These are phyloP conservation scores for Lactarius sanguifluus DNA, from an alignment of 768 basidiomycete species.

Conservation along the genomic window DNA sequence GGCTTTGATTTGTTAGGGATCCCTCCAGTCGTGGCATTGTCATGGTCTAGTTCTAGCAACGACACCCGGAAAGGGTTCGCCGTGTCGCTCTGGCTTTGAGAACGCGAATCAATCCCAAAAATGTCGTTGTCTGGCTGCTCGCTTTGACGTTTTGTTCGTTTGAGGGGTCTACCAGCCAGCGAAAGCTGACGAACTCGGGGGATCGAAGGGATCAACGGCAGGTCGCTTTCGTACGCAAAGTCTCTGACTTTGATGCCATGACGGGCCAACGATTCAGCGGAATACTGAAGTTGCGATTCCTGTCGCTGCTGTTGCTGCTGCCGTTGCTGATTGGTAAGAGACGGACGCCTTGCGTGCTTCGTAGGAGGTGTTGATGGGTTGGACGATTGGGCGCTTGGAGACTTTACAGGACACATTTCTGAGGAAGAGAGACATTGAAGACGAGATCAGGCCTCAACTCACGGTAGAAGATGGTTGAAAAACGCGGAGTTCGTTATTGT, in stretches of 20 bases:
- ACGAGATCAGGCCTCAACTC: conserved; percentile 29
- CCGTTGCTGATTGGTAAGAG: conserved; percentile 6
- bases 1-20: conserved; percentile 13
- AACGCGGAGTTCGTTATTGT: conserved; percentile 7
- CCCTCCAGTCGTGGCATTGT: neutral
- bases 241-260: conserved; percentile 50
- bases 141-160: conserved; percentile 39
- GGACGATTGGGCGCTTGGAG: conserved; percentile 16
- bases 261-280: conserved; percentile 34
- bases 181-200: conserved; percentile 50
- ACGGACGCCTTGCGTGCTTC: conserved; percentile 18
- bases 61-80: neutral
- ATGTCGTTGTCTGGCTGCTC: conserved; percentile 34
- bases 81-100: conserved; percentile 18
- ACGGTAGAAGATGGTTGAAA: conserved; percentile 18
- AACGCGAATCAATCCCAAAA: conserved; percentile 19
- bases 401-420: conserved; percentile 25
- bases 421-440: conserved; percentile 20
- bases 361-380: conserved; percentile 8
- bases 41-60: neutral
- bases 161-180: conserved; percentile 41
- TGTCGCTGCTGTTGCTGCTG: conserved; percentile 6
- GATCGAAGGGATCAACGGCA: conserved; percentile 59
- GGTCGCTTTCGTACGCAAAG: conserved; percentile 66
- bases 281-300: conserved; percentile 5